Conservation (phyloP, 805 yeast species). For the Monosporozyma aerobia region DNA sequence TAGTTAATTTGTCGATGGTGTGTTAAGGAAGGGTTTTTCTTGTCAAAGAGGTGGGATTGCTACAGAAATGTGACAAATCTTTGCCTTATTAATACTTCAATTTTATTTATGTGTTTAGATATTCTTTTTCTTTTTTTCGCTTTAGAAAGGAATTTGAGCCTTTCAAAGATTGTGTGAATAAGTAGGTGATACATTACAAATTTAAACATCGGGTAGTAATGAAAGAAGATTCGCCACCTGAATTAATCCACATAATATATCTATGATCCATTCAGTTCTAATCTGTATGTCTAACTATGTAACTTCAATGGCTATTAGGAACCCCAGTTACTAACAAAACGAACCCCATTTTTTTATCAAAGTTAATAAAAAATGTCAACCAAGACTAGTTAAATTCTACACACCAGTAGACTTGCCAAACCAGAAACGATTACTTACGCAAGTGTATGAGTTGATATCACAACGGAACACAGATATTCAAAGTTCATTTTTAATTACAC, state of each 20-base stretch:
- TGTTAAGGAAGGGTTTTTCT: background rate
- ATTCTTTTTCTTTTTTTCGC: background rate
- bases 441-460: slow-evolving; percentile 70
- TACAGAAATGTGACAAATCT: background rate
- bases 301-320: too few relatives aligned
- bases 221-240: background rate
- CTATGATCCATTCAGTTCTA: slow-evolving; percentile 53
- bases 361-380: slow-evolving; percentile 87
- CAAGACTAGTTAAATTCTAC: slow-evolving; percentile 83
- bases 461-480: slow-evolving; percentile 57
- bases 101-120: background rate
- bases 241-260: background rate
- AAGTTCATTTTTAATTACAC: slow-evolving; percentile 85
- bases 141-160: background rate
- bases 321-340: background rate
- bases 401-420: slow-evolving; percentile 82
- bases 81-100: background rate
- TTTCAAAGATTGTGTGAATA: background rate
- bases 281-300: slow-evolving; percentile 1
- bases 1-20: background rate
- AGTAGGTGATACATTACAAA: background rate
- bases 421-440: slow-evolving; percentile 70
- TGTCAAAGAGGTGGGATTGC: background rate
- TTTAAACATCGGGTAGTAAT: background rate
- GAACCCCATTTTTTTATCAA: background rate